Evolutionary conservation across 169 alveolate genomes (phyloP).

Genomic region (Cryptosporidium tyzzeri): DNA sequence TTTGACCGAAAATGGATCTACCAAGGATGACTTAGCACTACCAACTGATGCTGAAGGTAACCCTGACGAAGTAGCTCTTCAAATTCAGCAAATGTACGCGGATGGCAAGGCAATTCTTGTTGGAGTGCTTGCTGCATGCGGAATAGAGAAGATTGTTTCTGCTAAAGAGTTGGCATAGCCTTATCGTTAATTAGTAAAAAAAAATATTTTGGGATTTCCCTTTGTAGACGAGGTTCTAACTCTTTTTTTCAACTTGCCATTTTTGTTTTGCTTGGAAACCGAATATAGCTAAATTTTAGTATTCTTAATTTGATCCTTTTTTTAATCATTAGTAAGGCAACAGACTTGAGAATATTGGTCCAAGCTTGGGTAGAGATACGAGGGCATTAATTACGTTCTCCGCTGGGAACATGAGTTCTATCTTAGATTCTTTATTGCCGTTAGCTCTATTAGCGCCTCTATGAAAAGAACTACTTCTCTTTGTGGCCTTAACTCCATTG

Average conservation of each 20-base stretch:
- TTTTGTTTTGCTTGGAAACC: neutral
- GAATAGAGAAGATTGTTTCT: constrained; percentile 89
- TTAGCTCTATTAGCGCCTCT: constrained; percentile 13
- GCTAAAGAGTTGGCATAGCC: constrained; percentile 83
- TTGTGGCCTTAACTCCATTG: neutral
- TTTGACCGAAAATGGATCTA: constrained; percentile 93
- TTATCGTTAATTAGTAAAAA: neutral
- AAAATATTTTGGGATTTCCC: neutral
- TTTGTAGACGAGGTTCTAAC: neutral
- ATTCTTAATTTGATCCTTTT: neutral
- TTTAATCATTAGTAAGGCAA: neutral
- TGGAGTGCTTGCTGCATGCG: constrained; percentile 92
- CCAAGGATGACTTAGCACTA: constrained; percentile 94
- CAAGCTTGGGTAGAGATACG: constrained; percentile 29
- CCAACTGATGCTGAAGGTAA: constrained; percentile 95
- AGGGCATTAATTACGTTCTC: constrained; percentile 38
- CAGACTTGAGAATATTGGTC: constrained; percentile 26
- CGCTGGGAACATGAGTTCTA: constrained; percentile 48
- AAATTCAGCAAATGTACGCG: constrained; percentile 85
- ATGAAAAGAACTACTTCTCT: constrained; percentile 29
- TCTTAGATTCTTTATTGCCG: neutral
- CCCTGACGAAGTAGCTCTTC: constrained; percentile 90
- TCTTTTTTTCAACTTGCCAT: neutral
- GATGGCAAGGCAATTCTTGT: constrained; percentile 90
- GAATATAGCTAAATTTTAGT: neutral